Percentiles rank a stretch among this genome's conserved stretches.
Evolutionary conservation across 1,139 yeast species (phyloP).

Genomic region (Sugiyamaella paludigena): DNA sequence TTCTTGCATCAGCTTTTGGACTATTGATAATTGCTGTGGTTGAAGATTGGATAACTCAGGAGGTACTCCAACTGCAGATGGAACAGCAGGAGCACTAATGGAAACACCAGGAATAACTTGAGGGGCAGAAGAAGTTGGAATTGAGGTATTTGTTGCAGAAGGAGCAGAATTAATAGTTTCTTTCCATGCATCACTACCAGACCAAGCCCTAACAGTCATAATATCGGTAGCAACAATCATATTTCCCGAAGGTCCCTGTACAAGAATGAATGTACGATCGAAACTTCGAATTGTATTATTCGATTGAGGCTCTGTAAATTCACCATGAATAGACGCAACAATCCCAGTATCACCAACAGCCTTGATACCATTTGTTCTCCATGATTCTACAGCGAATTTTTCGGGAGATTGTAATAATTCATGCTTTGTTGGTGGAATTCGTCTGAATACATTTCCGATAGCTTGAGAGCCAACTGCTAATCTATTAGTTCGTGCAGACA

Average conservation of each 20-base stretch:
- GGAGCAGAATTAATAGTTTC: conserved; percentile 25
- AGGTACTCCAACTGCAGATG: conserved; percentile 23
- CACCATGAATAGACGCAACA: conserved; percentile 78
- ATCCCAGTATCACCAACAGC: conserved; percentile 69
- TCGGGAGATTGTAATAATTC: conserved; percentile 60
- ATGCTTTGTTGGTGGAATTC: conserved; percentile 76
- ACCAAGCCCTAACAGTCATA: conserved; percentile 61
- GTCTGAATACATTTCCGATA: conserved; percentile 58
- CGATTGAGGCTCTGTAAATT: conserved; percentile 62
- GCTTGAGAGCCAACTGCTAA: conserved; percentile 70
- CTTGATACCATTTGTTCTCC: conserved; percentile 46
- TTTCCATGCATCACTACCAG: conserved; percentile 61
- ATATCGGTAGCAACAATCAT: conserved; percentile 85
- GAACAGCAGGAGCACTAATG: conserved; percentile 22
- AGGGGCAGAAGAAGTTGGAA: conserved; percentile 7
- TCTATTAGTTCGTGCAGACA: conserved; percentile 53
- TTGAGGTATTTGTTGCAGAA: conserved; percentile 19
- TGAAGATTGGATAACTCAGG: conserved; percentile 38
- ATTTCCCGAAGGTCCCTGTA: conserved; percentile 63
- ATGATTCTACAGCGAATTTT: conserved; percentile 73
- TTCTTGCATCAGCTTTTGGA: conserved; percentile 63
- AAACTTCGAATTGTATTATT: conserved; percentile 66
- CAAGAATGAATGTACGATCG: conserved; percentile 76
- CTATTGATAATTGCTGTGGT: conserved; percentile 61
- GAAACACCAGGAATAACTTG: conserved; percentile 13